A percentile compares a stretch with the other conserved stretches of the same genome.
Evolutionary conservation across 2,329 filamentous ascomycete species (phyloP).

Genomic region (Ploettnerulaceae sp.): DNA sequence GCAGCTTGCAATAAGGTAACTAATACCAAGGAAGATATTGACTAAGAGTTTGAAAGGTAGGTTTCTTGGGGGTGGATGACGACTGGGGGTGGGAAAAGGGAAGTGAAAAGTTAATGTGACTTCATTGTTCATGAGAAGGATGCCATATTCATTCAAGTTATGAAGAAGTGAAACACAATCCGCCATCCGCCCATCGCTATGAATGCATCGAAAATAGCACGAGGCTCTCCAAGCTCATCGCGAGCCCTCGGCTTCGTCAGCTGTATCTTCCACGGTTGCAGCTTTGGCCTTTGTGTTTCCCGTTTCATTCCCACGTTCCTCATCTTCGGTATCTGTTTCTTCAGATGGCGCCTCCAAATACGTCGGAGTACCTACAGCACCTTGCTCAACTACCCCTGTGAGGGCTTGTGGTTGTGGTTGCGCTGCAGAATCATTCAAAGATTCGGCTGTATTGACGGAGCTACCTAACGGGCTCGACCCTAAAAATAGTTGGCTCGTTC

Average conservation of each 20-base stretch:
- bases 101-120: too few species aligned
- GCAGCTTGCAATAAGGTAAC: too few species aligned
- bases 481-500: constrained; percentile 27
- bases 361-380: constrained; percentile 8
- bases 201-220: constrained; percentile 5
- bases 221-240: constrained; percentile 5
- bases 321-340: constrained; percentile 9
- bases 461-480: constrained; percentile 2
- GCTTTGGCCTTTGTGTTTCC: constrained; percentile 43
- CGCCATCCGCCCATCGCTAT: neutral
- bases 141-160: neutral
- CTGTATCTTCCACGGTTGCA: constrained; percentile 44
- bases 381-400: neutral
- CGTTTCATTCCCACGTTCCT: constrained; percentile 16
- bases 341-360: constrained; percentile 8
- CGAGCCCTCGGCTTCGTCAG: constrained; percentile 35
- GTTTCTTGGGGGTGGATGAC: too few species aligned
- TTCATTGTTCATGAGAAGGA: too few species aligned
- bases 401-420: constrained; percentile 1
- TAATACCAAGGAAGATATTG: too few species aligned
- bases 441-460: neutral
- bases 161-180: neutral
- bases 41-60: too few species aligned
- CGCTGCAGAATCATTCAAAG: neutral
- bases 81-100: too few species aligned